Evolutionary conservation across 768 basidiomycete species (phyloP), one percentile per base, ranked within the genome.

Genomic region (Mycena vitilis): DNA sequence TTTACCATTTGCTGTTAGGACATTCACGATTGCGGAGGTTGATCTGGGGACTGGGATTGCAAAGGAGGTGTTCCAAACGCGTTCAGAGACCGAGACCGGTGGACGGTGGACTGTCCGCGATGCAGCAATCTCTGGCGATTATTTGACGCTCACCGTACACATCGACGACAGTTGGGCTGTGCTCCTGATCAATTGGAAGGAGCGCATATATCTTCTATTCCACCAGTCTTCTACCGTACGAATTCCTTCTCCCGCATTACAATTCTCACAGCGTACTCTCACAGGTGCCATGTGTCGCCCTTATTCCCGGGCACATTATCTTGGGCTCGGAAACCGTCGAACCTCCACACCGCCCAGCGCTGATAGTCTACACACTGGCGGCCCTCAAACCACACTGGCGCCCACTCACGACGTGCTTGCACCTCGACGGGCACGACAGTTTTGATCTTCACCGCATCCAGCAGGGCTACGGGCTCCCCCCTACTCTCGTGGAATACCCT

Each of bases 21-120:
- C 42, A 25, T 45, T 58, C 22, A 58, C 11, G 40, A 58, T 58
- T n/a, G 40, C 30, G 40, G 23, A 58, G 20, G 56, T 58, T 23
- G 25, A 58, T 16, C 34, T 58, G 25, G 16, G 16, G 11, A 58
- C 56, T 11, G 42, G 56, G 7, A 1, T 30, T 34, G 15, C 40
- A 25, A 15, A 8, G 11, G 56, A 58, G 4, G 2, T 58, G n/a
- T 58, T 44, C 16, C 56, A 36, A 30, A 45, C 34, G 23, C 56
- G 40, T 25, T 25, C 13, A 58, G 22, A 25, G 15, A 42, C 22
- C 56, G n/a, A n/a, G n/a, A n/a, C n/a, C n/a, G n/a, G n/a, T n/a
- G n/a, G n/a, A n/a, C n/a, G n/a, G n/a, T n/a, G 38, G 42, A 44
- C 45, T 44, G 5, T 40, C 11, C 15, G 18, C 25, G 56, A 58